Conservation (phyloP, 805 yeast genomes). For the Ogataea polymorpha region DNA sequence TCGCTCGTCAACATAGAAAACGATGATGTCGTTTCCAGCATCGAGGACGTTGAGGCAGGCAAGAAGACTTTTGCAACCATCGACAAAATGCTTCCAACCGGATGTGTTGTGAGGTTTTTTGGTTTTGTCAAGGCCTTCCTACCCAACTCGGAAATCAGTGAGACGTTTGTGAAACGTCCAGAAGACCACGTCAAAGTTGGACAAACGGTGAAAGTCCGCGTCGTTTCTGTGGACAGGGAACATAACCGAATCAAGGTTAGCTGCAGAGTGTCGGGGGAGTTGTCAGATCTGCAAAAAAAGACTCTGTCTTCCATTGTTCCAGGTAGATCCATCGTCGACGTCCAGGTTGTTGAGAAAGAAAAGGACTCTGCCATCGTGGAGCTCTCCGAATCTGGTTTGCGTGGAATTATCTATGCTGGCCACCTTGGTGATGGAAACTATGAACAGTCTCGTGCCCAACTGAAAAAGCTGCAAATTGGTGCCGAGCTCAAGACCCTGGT, state of each 20-base stretch:
- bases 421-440: constrained; percentile 75
- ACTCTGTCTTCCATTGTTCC: constrained; percentile 46
- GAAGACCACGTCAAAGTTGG: constrained; percentile 76
- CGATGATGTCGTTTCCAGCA: constrained; percentile 44
- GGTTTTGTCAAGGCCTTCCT: constrained; percentile 75
- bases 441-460: constrained; percentile 64
- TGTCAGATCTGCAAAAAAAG: constrained; percentile 45
- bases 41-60: constrained; percentile 41
- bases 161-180: constrained; percentile 76
- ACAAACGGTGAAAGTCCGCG: constrained; percentile 74
- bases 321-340: constrained; percentile 63
- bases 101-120: constrained; percentile 82
- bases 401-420: constrained; percentile 71
- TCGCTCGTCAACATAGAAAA: constrained; percentile 68
- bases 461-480: constrained; percentile 65
- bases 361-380: constrained; percentile 72
- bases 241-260: constrained; percentile 63
- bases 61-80: constrained; percentile 70
- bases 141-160: constrained; percentile 87
- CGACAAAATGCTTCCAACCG: constrained; percentile 64
- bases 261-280: constrained; percentile 60
- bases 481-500: constrained; percentile 55
- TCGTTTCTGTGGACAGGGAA: constrained; percentile 54
- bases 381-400: constrained; percentile 45
- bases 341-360: constrained; percentile 65